A percentile compares a stretch with the other conserved stretches of the same genome.
These are phyloP conservation scores for Batkoa obscura DNA, from an alignment of 371 early-diverging fungal species.

Conservation along the genomic window DNA sequence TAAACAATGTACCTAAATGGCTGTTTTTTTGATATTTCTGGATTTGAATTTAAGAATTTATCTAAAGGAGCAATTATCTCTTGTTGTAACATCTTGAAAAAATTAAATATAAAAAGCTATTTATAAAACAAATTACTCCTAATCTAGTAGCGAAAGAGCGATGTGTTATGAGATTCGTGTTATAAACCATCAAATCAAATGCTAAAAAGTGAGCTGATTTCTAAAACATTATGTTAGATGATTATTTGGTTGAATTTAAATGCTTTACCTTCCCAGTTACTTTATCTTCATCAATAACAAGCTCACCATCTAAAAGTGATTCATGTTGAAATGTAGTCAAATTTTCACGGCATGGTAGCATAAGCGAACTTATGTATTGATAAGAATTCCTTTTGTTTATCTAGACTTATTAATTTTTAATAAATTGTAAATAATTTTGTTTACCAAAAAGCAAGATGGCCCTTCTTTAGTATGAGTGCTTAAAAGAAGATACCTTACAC, in stretches of 20 bases:
- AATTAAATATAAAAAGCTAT: neutral
- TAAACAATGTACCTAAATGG: constrained; percentile 32
- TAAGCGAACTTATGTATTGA: constrained; percentile 30
- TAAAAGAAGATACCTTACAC: constrained; percentile 49
- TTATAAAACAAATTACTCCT: constrained; percentile 21
- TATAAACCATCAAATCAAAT: constrained; percentile 41
- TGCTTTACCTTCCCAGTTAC: constrained; percentile 20
- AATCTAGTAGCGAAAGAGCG: constrained; percentile 34
- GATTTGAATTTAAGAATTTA: constrained; percentile 13
- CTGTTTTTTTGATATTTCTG: constrained; percentile 16
- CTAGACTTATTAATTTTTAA: constrained; percentile 12
- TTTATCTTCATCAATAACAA: constrained; percentile 26
- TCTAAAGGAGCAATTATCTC: constrained; percentile 35
- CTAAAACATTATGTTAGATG: constrained; percentile 9
- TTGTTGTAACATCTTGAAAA: constrained; percentile 24
- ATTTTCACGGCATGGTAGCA: constrained; percentile 21
- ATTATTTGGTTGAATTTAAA: neutral
- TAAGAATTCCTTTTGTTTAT: constrained; percentile 38
- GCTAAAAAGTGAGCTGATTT: constrained; percentile 32
- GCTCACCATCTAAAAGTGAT: constrained; percentile 57
- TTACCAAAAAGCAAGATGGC: constrained; percentile 33
- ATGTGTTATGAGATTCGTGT: constrained; percentile 23
- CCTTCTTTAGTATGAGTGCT: constrained; percentile 23
- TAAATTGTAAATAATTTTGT: neutral
- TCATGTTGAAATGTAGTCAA: constrained; percentile 29